Percentiles rank a stretch among this genome's conserved stretches.
phyloP scores from a whole-genome alignment of 2,329 filamentous ascomycete species.

The Exophiala phaeomuriformis region DNA sequence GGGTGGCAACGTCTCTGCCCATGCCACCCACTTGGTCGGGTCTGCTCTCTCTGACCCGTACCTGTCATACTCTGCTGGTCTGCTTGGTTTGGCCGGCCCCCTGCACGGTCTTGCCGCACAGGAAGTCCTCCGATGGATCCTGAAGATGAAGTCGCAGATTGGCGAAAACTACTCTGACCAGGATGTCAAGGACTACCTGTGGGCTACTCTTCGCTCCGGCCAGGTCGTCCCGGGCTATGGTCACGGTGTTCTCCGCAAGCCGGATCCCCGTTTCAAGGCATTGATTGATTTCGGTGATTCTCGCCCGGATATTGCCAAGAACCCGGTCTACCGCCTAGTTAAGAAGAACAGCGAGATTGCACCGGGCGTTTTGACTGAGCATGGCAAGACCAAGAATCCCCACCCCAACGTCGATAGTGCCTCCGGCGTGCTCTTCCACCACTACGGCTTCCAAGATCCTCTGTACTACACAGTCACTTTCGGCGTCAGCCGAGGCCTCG shows the following conservation, averaged over 20 bases:
- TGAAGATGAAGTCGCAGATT: conserved; percentile 89
- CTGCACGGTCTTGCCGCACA: conserved; percentile 90
- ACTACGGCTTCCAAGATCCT: conserved; percentile 96
- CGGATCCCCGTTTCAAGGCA: conserved; percentile 91
- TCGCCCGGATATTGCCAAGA: conserved; percentile 72
- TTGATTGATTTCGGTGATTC: conserved; percentile 90
- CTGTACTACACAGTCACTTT: conserved; percentile 80
- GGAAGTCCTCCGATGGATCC: conserved; percentile 92
- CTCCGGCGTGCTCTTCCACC: conserved; percentile 92
- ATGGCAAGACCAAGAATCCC: conserved; percentile 97
- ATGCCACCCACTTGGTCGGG: conserved; percentile 89
- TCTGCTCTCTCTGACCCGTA: conserved; percentile 91
- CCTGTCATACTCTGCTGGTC: conserved; percentile 89
- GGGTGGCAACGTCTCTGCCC: conserved; percentile 93
- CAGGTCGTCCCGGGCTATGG: conserved; percentile 93
- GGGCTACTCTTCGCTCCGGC: conserved; percentile 85
- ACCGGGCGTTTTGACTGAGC: conserved; percentile 80
- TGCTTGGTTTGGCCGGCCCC: conserved; percentile 91
- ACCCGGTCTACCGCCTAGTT: conserved; percentile 90
- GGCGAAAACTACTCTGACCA: conserved; percentile 68
- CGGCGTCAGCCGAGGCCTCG: conserved; percentile 62
- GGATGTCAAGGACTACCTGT: conserved; percentile 83
- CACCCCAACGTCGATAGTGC: conserved; percentile 94
- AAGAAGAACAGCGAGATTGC: conserved; percentile 89
- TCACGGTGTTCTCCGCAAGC: conserved; percentile 91